Base-by-base conservation (phyloP, 106 monocot genomes). In the Dendrobium officinale region DNA sequence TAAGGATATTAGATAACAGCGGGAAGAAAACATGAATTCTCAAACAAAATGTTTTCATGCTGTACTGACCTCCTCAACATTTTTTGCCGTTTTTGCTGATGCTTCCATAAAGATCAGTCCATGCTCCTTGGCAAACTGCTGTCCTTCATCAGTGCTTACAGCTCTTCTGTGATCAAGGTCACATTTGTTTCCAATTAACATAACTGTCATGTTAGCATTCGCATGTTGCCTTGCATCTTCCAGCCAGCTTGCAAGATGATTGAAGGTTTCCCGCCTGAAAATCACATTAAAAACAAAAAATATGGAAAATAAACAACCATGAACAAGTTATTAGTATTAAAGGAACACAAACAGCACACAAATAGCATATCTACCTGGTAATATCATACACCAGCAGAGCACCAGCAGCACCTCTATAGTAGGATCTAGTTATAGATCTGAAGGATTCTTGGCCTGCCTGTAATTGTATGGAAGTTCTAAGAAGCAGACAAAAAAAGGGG, bases 361-460 rank as follows among this genome's bases (percentile, higher is more conserved):
- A 37, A 37, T 37, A 37, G 37, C 37, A 37, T 37, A 37, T 37
- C 37, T 43, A 37, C 37, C 37, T 37, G 75, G 87, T 87, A 80
- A 87, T 84, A 67, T 87, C 87, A 78, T 87, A 87, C 9, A 88
- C 88, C 4, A 88, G 61, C 41, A 88, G 82, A 2, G 88, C 88
- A 55, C 85, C 88, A 82, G 81, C 88, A 70, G 88, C 88, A 3
- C 89, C 89, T 78, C 89, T 83, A 72, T 89, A 88, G 67, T 88
- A 88, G 40, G 86, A 88, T 75, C 88, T 86, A 29, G 88, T 88
- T 24, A 88, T 88, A 6, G 88, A 88, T 55, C 88, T 83, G 80
- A 88, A 88, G 11, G 85, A 85, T 81, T 80, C 88, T 74, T 85
- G 88, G 9, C 88, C 85, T 7, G 86, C 84, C 81, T 88, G 84